Percentiles rank a stretch among this genome's conserved stretches.
phyloP scores from a whole-genome alignment of 78 protist species.

The Dictyostelium firmibasis region DNA sequence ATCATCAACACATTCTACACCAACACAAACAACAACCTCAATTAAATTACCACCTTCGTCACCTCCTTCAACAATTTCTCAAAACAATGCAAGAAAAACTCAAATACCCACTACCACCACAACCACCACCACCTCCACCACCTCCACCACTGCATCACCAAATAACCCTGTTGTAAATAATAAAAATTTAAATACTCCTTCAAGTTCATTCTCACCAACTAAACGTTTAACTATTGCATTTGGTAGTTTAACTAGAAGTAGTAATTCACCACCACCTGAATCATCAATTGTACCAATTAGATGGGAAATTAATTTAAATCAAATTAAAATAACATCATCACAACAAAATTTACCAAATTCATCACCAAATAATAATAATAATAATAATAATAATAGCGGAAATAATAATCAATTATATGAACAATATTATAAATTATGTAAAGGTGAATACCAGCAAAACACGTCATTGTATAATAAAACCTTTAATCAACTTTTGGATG shows the following conservation, averaged over 20 bases:
- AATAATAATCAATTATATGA: background rate
- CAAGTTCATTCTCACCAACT: background rate
- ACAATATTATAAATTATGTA: background rate
- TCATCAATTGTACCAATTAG: constrained; percentile 5
- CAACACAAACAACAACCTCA: background rate
- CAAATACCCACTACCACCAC: background rate
- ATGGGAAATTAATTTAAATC: constrained; percentile 51
- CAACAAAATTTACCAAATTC: background rate
- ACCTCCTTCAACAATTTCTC: background rate
- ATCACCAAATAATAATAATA: background rate
- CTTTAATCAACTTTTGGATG: background rate
- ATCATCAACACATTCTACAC: background rate
- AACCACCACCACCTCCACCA: background rate
- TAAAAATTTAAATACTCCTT: background rate
- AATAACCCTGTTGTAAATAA: background rate
- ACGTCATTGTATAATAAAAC: background rate
- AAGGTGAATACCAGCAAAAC: background rate
- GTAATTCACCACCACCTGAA: background rate
- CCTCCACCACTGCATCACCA: background rate
- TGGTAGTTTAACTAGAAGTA: constrained; percentile 12
- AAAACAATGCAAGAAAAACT: background rate
- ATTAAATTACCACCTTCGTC: background rate
- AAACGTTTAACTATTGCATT: constrained; percentile 40
- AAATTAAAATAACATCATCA: background rate
- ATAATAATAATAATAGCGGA: background rate